These are phyloP conservation scores for Coemansia erecta DNA, from an alignment of 192 early-diverging fungal species.

Conservation along the genomic window DNA sequence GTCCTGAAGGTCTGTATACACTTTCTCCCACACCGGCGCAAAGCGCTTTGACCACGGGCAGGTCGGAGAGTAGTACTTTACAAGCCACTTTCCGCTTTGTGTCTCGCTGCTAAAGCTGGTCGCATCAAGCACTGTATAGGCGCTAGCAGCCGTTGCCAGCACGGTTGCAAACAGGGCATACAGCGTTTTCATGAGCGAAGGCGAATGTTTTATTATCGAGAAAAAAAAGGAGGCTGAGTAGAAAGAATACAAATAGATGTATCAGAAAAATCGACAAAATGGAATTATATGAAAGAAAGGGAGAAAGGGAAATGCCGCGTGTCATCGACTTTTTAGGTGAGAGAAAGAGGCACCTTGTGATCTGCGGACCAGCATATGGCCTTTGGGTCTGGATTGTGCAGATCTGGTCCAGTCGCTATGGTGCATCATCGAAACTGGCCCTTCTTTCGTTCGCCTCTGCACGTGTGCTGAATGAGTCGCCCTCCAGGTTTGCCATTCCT, in stretches of 20 bases:
- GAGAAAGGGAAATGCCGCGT: too few species aligned
- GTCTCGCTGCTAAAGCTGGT: slow-evolving; percentile 38
- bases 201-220: neutral
- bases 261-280: neutral
- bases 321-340: too few species aligned
- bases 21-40: slow-evolving; percentile 51
- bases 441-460: too few species aligned
- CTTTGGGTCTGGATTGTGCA: too few species aligned
- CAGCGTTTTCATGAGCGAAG: slow-evolving; percentile 24
- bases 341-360: too few species aligned
- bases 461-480: too few species aligned
- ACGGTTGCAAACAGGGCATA: slow-evolving; percentile 11
- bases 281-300: too few species aligned
- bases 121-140: slow-evolving; percentile 41
- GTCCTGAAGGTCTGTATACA: slow-evolving; percentile 37
- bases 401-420: too few species aligned
- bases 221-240: neutral
- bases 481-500: too few species aligned
- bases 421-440: too few species aligned
- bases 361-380: too few species aligned
- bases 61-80: slow-evolving; percentile 53
- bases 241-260: neutral
- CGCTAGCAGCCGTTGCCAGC: slow-evolving; percentile 36
- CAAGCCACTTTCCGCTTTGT: slow-evolving; percentile 47
- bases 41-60: slow-evolving; percentile 53